Evolutionary conservation across 1,284 basidiomycete genomes (phyloP).

Genomic region (Laetiporus sulphureus): DNA sequence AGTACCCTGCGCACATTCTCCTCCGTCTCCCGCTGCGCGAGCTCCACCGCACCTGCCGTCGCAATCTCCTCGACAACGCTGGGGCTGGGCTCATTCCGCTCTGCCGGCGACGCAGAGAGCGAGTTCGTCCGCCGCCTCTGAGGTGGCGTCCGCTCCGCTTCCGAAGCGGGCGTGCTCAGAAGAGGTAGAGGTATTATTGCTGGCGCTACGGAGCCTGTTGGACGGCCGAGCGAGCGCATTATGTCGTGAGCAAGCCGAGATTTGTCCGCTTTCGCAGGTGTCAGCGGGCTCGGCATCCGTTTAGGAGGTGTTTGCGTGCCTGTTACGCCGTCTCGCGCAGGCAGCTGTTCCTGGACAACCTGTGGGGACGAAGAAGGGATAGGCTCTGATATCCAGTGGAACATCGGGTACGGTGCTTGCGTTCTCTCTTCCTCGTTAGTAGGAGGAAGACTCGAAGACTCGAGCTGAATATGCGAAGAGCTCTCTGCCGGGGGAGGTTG

Average conservation of each 20-base stretch:
- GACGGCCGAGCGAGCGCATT: constrained; percentile 31
- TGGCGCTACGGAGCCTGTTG: too few species aligned
- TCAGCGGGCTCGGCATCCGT: constrained; percentile 13
- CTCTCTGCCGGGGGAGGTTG: too few species aligned
- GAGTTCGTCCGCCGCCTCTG: constrained; percentile 7
- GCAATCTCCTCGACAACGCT: constrained; percentile 9
- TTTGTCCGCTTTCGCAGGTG: constrained; percentile 32
- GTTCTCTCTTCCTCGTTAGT: too few species aligned
- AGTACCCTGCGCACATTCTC: not conserved
- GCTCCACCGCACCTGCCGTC: constrained; percentile 2
- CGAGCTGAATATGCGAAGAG: too few species aligned
- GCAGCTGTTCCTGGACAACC: too few species aligned
- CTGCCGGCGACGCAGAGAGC: not conserved
- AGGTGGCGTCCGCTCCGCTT: constrained; percentile 1
- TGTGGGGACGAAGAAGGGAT: too few species aligned
- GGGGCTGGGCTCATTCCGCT: constrained; percentile 3
- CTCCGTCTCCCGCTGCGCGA: constrained; percentile 1
- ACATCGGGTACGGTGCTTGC: too few species aligned
- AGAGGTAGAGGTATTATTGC: not conserved
- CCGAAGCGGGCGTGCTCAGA: too few species aligned
- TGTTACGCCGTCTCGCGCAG: too few species aligned
- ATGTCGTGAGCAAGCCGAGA: constrained; percentile 37
- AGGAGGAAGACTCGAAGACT: too few species aligned
- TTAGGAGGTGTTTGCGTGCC: not conserved
- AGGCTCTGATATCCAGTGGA: too few species aligned